Evolutionary conservation across 768 basidiomycete genomes (phyloP).

Genomic region (Suillus discolor): DNA sequence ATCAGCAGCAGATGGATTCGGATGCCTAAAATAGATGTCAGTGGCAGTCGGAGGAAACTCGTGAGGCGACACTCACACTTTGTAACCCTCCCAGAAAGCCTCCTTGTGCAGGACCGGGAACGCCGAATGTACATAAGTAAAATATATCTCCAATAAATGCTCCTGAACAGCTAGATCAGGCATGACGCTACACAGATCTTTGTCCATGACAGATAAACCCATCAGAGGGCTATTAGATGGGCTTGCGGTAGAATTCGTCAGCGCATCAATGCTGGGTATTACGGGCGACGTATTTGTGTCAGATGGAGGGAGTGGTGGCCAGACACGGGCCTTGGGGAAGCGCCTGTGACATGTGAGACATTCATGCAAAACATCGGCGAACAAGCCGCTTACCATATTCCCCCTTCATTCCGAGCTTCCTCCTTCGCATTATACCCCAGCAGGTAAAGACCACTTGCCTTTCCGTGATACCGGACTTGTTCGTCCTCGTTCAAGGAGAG

Average conservation of each 20-base stretch:
- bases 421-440: slow-evolving; percentile 60
- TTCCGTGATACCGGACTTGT: slow-evolving; percentile 86
- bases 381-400: slow-evolving; percentile 62
- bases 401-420: slow-evolving; percentile 72
- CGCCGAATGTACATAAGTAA: slow-evolving; percentile 76
- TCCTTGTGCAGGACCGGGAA: slow-evolving; percentile 79
- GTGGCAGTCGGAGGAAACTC: neutral
- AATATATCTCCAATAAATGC: slow-evolving; percentile 75
- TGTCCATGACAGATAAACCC: slow-evolving; percentile 31
- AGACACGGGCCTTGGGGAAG: slow-evolving; percentile 87
- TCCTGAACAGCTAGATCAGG: slow-evolving; percentile 64
- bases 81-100: slow-evolving; percentile 63
- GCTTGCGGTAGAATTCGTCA: slow-evolving; percentile 14
- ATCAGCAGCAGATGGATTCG: slow-evolving; percentile 26
- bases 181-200: slow-evolving; percentile 46
- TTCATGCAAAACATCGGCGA: slow-evolving; percentile 14
- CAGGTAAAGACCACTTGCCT: slow-evolving; percentile 79
- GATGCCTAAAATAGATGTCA: slow-evolving; percentile 22
- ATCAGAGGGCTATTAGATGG: slow-evolving; percentile 17
- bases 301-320: slow-evolving; percentile 60
- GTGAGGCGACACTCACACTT: slow-evolving; percentile 33
- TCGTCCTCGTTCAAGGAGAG: slow-evolving; percentile 86
- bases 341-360: slow-evolving; percentile 49
- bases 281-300: slow-evolving; percentile 24
- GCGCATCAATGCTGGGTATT: slow-evolving; percentile 8